Conservation (phyloP, 179 eudicot genomes). For the Vitellaria paradoxa region DNA sequence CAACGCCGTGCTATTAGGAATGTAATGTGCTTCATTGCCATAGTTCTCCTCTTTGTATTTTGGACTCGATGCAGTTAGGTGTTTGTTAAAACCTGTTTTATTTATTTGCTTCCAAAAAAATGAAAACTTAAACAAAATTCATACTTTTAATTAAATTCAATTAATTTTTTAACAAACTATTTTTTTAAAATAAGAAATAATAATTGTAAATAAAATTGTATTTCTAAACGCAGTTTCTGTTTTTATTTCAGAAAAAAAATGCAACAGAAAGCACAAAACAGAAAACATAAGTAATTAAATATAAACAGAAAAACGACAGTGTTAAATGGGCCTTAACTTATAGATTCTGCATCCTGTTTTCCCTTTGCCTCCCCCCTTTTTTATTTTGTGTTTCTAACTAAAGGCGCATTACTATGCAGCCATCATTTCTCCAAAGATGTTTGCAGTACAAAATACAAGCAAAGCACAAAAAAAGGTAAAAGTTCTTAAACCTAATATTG, state of each 20-base stretch:
- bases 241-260: too few species aligned
- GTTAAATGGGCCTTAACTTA: background rate
- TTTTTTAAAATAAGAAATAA: too few species aligned
- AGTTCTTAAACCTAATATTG: background rate
- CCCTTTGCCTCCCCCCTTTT: conserved; percentile 5
- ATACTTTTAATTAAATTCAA: too few species aligned
- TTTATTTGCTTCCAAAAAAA: too few species aligned
- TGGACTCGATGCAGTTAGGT: background rate
- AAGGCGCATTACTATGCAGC: conserved; percentile 47
- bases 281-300: too few species aligned
- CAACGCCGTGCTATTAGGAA: conserved; percentile 75
- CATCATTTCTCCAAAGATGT: conserved; percentile 85
- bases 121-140: too few species aligned
- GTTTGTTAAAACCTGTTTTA: too few species aligned
- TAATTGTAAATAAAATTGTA: too few species aligned
- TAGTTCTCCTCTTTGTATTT: conserved; percentile 4
- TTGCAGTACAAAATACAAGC: conserved; percentile 77
- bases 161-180: too few species aligned
- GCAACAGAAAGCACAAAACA: too few species aligned
- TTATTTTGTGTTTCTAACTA: conserved; percentile 25
- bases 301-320: too few species aligned
- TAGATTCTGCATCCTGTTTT: background rate
- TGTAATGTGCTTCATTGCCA: conserved; percentile 36
- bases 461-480: conserved; percentile 63
- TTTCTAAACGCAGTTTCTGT: too few species aligned